Evolutionary conservation across 129 eudicot genomes (phyloP), one percentile per base, ranked within the genome.

Genomic region (Erigeron canadensis): DNA sequence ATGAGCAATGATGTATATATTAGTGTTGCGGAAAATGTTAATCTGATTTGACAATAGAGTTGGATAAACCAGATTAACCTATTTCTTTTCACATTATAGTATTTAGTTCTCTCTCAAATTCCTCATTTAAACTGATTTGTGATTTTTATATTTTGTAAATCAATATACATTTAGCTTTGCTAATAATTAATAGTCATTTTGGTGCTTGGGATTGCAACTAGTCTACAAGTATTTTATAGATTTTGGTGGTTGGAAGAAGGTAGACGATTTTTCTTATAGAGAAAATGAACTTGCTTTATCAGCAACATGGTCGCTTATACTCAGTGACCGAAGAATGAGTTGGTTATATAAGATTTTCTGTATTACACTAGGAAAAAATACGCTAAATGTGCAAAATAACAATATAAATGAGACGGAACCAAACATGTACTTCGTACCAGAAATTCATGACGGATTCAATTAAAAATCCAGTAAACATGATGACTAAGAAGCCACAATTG

Each of bases 401-500:
- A n/a, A 12, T 23, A 71, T 64, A 15, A 63, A 12, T 8, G 41
- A 47, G 65, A 12, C 1, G 2, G 56, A 43, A 17, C 45, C 11
- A 59, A 66, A 51, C 7, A 16, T 41, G 19, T 9, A 54, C 39
- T 19, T 51, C 63, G 22, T 58, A 47, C 51, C 13, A 1, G 23
- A 5, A 75, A 40, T 38, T 23, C 65, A 44, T 45, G 38, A 21
- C 8, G 51, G 10, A 44, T 23, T 46, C 9, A 45, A n/a, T 67
- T 46, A 13, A 65, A 13, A 44, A 61, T 61, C 66, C 65, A 59
- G 42, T 12, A 4, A 28, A 12, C 28, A 72, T 23, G 60, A 60
- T 60, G 69, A 51, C 79, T 41, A 43, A 59, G 42, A 76, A 81
- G 74, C 71, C 53, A 56, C 53, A 43, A 71, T 44, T 34, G 38